Base-by-base conservation (phyloP, 208 protist species). In the Leishmania guyanensis region DNA sequence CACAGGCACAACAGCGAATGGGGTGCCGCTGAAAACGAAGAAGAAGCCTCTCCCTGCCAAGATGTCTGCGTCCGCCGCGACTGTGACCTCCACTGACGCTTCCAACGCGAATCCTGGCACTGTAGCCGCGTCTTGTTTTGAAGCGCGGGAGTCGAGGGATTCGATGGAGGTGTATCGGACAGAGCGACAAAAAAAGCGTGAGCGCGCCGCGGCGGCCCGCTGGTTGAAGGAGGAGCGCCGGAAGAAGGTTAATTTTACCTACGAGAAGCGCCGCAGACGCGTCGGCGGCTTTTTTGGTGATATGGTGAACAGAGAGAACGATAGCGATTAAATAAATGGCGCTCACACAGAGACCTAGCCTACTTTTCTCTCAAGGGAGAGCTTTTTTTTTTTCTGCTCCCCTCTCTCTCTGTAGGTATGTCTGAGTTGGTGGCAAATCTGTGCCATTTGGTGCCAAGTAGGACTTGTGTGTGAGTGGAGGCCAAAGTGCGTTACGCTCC, bases 271-370 rank as follows among this genome's bases (percentile, higher is more conserved):
- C 43, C 86, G 91, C 22, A 89, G 93, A 20, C 92, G 94, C 66
- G 93, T 97, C 1, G 86, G 91, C 75, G 94, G 94, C 54, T 97
- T 97, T 78, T 97, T 95, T 81, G 88, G 93, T 51, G 94, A 97
- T 71, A 87, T 95, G 84, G 58, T 90, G 48, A 71, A 72, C 43
- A 17, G 36, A 16, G 54, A 74, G 73, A 80, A 76, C n/a, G 74
- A 84, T 51, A 80, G 68, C 75, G 71, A 48, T 12, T 54, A 81
- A 81, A 26, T 2, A 73, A 81, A 46, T 3, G 66, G 1, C 69
- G 9, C 48, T 43, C 50, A 14, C 51, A 56, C 33, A 6, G 58
- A 33, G 58, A 33, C 3, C 9, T 22, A 62, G 9, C 29, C 2
- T 29, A 71, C 36, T 10, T 39, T 50, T 5, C 12, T 46, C 33